A percentile compares a stretch with the other conserved stretches of the same genome.
Conservation (phyloP, 2,329 filamentous ascomycete species). For the Apiospora hydei region DNA sequence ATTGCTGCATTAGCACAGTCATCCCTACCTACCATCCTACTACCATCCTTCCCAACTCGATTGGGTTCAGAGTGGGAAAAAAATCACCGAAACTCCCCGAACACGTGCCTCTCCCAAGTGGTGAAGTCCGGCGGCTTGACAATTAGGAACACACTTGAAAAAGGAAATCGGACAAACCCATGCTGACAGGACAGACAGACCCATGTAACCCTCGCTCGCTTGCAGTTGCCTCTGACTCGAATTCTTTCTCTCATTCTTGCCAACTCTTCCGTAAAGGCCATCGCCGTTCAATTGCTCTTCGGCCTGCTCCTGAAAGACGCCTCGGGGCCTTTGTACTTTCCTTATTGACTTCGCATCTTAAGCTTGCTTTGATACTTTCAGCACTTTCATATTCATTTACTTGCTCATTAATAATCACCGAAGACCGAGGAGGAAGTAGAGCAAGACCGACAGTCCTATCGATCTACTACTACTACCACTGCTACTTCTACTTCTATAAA, state of each 20-base stretch:
- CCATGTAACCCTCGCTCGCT: not conserved
- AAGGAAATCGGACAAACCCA: not conserved
- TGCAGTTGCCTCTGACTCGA: not conserved
- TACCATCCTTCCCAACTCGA: not conserved
- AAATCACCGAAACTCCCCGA: constrained; percentile 18
- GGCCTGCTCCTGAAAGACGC: not conserved
- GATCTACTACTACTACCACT: not conserved
- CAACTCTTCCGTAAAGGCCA: not conserved
- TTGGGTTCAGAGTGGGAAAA: not conserved
- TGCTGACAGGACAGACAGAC: not conserved
- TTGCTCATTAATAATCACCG: not conserved
- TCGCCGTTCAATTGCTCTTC: not conserved
- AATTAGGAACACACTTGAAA: not conserved
- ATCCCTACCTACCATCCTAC: not conserved
- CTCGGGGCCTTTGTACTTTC: not conserved
- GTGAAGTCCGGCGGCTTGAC: constrained; percentile 7
- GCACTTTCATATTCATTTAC: not conserved
- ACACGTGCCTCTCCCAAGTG: not conserved
- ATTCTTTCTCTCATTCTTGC: not conserved
- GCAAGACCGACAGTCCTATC: not conserved
- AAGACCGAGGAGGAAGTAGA: not conserved
- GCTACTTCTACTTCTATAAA: not conserved
- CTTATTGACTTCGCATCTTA: not conserved
- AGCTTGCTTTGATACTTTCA: not conserved
- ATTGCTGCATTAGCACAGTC: not conserved